Evolutionary conservation across 768 basidiomycete genomes (phyloP).

Genomic region (Sporobolomyces phaffii): DNA sequence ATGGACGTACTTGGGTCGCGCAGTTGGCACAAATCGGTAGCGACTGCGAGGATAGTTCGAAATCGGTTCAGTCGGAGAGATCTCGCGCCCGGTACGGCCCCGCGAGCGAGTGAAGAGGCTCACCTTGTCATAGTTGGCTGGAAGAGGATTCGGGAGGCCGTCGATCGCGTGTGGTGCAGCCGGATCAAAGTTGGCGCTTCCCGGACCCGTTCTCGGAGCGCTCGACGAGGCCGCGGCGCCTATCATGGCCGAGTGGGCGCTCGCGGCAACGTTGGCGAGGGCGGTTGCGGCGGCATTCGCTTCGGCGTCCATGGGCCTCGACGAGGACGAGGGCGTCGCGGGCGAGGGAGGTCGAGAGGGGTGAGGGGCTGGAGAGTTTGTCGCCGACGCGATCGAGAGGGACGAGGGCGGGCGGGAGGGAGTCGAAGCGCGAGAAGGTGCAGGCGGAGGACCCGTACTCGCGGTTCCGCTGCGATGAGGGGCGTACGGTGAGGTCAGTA

Average conservation of each 20-base stretch:
- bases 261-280: slow-evolving; percentile 13
- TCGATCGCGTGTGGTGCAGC: slow-evolving; percentile 30
- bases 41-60: slow-evolving; percentile 2
- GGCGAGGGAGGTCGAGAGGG: neutral
- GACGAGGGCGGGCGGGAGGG: neutral
- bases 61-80: neutral
- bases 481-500: no score
- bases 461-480: neutral
- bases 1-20: slow-evolving; percentile 34
- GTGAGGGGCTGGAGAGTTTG: neutral
- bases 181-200: slow-evolving; percentile 24
- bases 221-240: neutral
- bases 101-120: neutral
- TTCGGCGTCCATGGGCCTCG: slow-evolving; percentile 12
- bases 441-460: neutral
- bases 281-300: slow-evolving; percentile 10
- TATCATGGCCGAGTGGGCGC: neutral
- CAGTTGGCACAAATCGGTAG: slow-evolving; percentile 41
- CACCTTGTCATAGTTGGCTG: slow-evolving; percentile 33
- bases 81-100: no score
- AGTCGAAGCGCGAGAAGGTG: neutral
- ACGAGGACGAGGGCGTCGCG: neutral
- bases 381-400: neutral
- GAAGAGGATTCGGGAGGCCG: slow-evolving; percentile 26
- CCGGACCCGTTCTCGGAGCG: neutral